Conservation (phyloP, 768 basidiomycete species). For the Gloeostereum incarnatum region DNA sequence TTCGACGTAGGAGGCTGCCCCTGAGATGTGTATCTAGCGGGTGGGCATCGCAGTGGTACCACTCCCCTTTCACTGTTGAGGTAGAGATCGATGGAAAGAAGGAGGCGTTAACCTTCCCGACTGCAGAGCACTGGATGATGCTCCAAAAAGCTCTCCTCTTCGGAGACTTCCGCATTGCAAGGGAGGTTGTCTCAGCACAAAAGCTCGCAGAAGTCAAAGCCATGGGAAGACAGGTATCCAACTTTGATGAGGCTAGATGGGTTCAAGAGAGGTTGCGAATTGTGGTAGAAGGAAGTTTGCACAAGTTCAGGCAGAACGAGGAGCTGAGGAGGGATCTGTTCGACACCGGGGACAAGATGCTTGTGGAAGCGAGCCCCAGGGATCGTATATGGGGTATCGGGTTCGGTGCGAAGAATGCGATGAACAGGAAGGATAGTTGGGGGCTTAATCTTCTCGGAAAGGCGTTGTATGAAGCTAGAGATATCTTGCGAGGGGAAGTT, state of each 20-base stretch:
- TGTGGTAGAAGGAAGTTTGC: constrained; percentile 41
- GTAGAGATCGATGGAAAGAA: constrained; percentile 19
- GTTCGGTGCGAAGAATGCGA: constrained; percentile 38
- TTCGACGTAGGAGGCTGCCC: not conserved
- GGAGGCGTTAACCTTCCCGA: constrained; percentile 27
- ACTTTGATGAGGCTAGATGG: constrained; percentile 44
- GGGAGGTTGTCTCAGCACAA: constrained; percentile 26
- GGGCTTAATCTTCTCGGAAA: constrained; percentile 48
- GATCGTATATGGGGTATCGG: constrained; percentile 63
- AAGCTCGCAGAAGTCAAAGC: constrained; percentile 38
- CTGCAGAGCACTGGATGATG: constrained; percentile 67
- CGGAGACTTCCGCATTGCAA: constrained; percentile 30
- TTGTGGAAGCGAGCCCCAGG: constrained; percentile 52
- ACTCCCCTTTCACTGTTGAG: constrained; percentile 25
- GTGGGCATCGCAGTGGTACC: constrained; percentile 43
- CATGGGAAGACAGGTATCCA: constrained; percentile 39
- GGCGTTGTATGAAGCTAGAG: constrained; percentile 32
- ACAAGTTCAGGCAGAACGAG: constrained; percentile 44
- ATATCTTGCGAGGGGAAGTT: constrained; percentile 21
- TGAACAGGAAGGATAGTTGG: constrained; percentile 31
- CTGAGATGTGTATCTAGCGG: constrained; percentile 18
- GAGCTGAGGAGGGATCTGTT: constrained; percentile 30
- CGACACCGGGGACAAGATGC: constrained; percentile 32
- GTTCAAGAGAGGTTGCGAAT: constrained; percentile 32
- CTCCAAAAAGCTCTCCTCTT: constrained; percentile 51